Conservation (phyloP, 495 filamentous ascomycete genomes). For the Rhizodiscina lignyota region DNA sequence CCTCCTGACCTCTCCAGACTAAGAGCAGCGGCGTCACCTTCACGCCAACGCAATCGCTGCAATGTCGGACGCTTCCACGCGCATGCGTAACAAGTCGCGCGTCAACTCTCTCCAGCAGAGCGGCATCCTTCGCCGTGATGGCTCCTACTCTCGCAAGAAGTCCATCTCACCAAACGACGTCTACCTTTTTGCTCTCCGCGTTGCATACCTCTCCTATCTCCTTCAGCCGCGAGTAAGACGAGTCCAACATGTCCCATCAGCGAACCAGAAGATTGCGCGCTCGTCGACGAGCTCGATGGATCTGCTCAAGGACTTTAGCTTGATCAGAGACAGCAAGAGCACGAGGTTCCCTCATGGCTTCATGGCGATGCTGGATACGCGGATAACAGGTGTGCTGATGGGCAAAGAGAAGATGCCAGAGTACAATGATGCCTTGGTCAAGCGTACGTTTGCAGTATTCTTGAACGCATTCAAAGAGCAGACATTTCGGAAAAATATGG, state of each 20-base stretch:
- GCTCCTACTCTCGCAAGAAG: constrained; percentile 32
- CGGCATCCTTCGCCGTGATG: constrained; percentile 30
- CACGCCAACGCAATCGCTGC: no score
- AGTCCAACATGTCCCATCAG: constrained; percentile 60
- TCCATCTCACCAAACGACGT: constrained; percentile 46
- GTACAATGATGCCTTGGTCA: constrained; percentile 63
- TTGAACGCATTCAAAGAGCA: constrained; percentile 60
- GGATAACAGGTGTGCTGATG: constrained; percentile 47
- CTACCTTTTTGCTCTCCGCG: constrained; percentile 76
- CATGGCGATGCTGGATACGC: constrained; percentile 49
- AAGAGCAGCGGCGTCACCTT: no score
- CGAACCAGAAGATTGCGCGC: constrained; percentile 28
- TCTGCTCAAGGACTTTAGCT: constrained; percentile 57
- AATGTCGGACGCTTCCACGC: constrained; percentile 9
- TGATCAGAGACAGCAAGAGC: constrained; percentile 58
- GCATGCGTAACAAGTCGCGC: constrained; percentile 9
- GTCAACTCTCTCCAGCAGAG: constrained; percentile 40
- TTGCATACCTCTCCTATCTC: constrained; percentile 84
- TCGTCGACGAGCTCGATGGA: constrained; percentile 56
- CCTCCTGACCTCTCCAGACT: no score
- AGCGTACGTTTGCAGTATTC: constrained; percentile 66
- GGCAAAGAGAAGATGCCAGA: constrained; percentile 57
- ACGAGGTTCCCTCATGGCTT: constrained; percentile 70
- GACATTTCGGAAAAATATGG: constrained; percentile 58
- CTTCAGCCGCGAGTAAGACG: constrained; percentile 79